Percentiles rank a stretch among this genome's conserved stretches.
phyloP scores from a whole-genome alignment of 768 basidiomycete genomes.

The Amanita jacksonii region DNA sequence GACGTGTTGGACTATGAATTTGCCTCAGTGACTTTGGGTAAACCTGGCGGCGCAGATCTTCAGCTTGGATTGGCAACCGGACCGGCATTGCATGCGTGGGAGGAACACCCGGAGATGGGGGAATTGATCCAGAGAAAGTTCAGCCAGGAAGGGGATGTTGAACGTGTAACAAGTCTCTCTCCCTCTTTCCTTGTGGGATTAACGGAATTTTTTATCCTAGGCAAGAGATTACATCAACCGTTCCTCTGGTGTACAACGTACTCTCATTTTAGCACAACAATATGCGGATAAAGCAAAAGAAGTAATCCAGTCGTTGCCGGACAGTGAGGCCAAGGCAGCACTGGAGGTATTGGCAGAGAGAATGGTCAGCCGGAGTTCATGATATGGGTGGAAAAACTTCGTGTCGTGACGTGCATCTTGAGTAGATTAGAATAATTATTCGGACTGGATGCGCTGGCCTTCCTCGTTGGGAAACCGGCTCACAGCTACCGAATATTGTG shows the following conservation, averaged over 20 bases:
- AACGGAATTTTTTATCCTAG: conserved; percentile 24
- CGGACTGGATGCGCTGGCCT: too few relatives aligned
- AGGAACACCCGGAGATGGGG: conserved; percentile 69
- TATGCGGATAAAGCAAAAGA: conserved; percentile 76
- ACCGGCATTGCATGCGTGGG: conserved; percentile 79
- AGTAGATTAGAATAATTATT: too few relatives aligned
- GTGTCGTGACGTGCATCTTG: too few relatives aligned
- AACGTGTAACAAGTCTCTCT: conserved; percentile 42
- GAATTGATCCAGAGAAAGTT: conserved; percentile 77
- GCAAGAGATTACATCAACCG: conserved; percentile 56
- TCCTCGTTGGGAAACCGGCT: too few relatives aligned
- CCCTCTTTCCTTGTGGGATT: neutral
- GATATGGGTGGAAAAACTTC: too few relatives aligned
- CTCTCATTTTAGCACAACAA: conserved; percentile 59
- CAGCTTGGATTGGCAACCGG: conserved; percentile 51
- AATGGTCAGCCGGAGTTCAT: too few relatives aligned
- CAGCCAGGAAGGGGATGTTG: conserved; percentile 66
- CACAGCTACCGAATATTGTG: too few relatives aligned
- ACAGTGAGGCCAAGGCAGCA: conserved; percentile 72
- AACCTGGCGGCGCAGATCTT: too few relatives aligned
- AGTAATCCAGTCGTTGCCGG: conserved; percentile 60
- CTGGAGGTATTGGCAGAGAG: conserved; percentile 62
- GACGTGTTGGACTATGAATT: conserved; percentile 73
- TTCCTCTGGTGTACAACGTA: conserved; percentile 72
- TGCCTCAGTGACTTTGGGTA: conserved; percentile 14